phyloP scores from a whole-genome alignment of 495 filamentous ascomycete genomes.

The Astrothelium macrocarpum region DNA sequence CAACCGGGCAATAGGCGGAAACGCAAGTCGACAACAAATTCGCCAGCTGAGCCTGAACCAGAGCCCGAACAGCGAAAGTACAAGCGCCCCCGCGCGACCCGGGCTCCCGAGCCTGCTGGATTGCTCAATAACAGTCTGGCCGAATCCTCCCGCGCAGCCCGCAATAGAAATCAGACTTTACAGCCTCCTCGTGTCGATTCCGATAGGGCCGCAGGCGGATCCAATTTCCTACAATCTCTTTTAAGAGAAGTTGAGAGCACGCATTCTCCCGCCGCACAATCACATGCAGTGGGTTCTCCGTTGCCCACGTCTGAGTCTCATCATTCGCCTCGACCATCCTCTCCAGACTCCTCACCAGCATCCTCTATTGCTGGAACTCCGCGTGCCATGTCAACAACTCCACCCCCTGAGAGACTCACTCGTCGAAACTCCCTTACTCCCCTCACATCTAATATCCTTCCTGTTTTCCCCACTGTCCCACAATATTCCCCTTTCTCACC shows the following conservation, averaged over 20 bases:
- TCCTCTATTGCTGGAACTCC: slow-evolving; percentile 60
- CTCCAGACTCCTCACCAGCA: slow-evolving; percentile 63
- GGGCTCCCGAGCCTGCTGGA: slow-evolving; percentile 43
- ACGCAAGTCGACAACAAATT: slow-evolving; percentile 66
- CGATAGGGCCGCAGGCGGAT: slow-evolving; percentile 35
- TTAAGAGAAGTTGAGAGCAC: slow-evolving; percentile 79
- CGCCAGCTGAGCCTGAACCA: slow-evolving; percentile 51
- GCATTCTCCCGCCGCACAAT: slow-evolving; percentile 24
- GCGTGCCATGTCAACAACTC: slow-evolving; percentile 59
- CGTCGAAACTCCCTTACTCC: slow-evolving; percentile 59
- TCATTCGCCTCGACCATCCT: slow-evolving; percentile 50
- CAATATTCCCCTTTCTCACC: slow-evolving; percentile 57
- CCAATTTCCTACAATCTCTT: slow-evolving; percentile 70
- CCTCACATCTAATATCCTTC: slow-evolving; percentile 55
- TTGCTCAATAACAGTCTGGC: slow-evolving; percentile 35
- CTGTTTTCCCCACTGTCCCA: slow-evolving; percentile 45
- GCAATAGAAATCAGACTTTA: slow-evolving; percentile 13
- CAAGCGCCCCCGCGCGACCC: slow-evolving; percentile 71
- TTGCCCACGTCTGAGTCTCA: slow-evolving; percentile 3
- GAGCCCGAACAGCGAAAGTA: slow-evolving; percentile 61
- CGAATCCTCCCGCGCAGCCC: slow-evolving; percentile 25
- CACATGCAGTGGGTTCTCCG: slow-evolving; percentile 10
- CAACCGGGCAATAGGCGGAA: slow-evolving; percentile 48
- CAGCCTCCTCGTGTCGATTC: slow-evolving; percentile 26
- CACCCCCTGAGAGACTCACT: slow-evolving; percentile 53